Conservation (phyloP, 2,329 filamentous ascomycete genomes). For the Ilyonectria robusta region DNA sequence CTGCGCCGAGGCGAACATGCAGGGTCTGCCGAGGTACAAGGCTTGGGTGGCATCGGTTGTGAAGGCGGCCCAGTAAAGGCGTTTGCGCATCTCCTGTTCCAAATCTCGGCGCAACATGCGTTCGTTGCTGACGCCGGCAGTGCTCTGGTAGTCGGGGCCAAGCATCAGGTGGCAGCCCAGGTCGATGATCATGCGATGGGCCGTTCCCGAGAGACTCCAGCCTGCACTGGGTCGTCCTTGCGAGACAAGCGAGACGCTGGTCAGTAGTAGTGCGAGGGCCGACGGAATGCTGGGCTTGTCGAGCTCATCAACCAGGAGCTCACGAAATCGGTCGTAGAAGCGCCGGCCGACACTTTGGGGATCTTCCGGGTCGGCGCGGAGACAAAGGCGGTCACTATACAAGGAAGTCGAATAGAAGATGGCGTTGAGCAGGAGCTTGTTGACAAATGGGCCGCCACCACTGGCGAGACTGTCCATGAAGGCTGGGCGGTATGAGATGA, state of each 20-base stretch:
- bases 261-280: conserved; percentile 52
- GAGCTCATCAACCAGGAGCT: conserved; percentile 52
- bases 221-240: conserved; percentile 53
- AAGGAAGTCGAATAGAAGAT: conserved; percentile 58
- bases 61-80: conserved; percentile 54
- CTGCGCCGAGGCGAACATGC: conserved; percentile 51
- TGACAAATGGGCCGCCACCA: conserved; percentile 53
- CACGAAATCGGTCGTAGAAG: conserved; percentile 56
- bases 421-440: conserved; percentile 56
- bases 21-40: conserved; percentile 52
- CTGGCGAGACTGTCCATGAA: conserved; percentile 56
- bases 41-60: conserved; percentile 52
- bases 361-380: conserved; percentile 52
- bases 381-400: conserved; percentile 55
- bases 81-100: conserved; percentile 52
- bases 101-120: conserved; percentile 48
- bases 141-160: conserved; percentile 45
- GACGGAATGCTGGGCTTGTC: conserved; percentile 56
- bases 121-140: conserved; percentile 43
- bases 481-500: conserved; percentile 56
- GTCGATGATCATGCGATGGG: conserved; percentile 57
- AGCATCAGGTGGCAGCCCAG: conserved; percentile 55
- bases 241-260: conserved; percentile 51
- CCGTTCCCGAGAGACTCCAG: conserved; percentile 54
- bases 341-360: conserved; percentile 52